These are phyloP conservation scores for Bathelium albidoporum DNA, from an alignment of 495 filamentous ascomycete genomes.

Conservation along the genomic window DNA sequence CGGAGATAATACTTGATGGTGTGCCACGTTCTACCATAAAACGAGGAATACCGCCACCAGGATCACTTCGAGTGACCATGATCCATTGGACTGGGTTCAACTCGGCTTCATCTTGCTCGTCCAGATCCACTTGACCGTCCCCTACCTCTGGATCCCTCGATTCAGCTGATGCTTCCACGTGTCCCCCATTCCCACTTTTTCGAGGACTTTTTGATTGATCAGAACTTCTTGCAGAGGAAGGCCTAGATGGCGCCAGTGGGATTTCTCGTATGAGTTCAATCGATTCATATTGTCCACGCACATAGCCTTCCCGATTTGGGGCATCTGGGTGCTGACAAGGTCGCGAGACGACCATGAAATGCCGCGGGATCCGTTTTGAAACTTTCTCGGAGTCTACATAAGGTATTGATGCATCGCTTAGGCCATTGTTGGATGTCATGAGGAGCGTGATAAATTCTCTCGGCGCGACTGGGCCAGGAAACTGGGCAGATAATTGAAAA, in stretches of 20 bases:
- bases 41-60: slow-evolving; percentile 80
- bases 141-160: slow-evolving; percentile 31
- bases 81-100: slow-evolving; percentile 80
- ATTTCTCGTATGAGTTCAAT: slow-evolving; percentile 88
- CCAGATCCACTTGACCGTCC: slow-evolving; percentile 32
- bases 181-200: slow-evolving; percentile 30
- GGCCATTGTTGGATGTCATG: slow-evolving; percentile 43
- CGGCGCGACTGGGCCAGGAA: slow-evolving; percentile 77
- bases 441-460: slow-evolving; percentile 78
- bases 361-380: slow-evolving; percentile 36
- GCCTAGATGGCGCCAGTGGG: slow-evolving; percentile 32
- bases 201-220: slow-evolving; percentile 13
- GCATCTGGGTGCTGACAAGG: slow-evolving; percentile 69
- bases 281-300: slow-evolving; percentile 80
- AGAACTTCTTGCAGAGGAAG: slow-evolving; percentile 30
- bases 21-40: slow-evolving; percentile 95
- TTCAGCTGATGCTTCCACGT: slow-evolving; percentile 41
- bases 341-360: slow-evolving; percentile 79
- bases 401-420: slow-evolving; percentile 22
- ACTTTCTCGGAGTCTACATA: slow-evolving; percentile 10
- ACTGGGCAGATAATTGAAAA: slow-evolving; percentile 77
- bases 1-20: slow-evolving; percentile 67
- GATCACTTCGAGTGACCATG: slow-evolving; percentile 92
- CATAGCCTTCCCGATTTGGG: slow-evolving; percentile 55
- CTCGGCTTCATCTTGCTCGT: slow-evolving; percentile 39